phyloP scores from a whole-genome alignment of 305 asterid species.

The Solanum hybrid region DNA sequence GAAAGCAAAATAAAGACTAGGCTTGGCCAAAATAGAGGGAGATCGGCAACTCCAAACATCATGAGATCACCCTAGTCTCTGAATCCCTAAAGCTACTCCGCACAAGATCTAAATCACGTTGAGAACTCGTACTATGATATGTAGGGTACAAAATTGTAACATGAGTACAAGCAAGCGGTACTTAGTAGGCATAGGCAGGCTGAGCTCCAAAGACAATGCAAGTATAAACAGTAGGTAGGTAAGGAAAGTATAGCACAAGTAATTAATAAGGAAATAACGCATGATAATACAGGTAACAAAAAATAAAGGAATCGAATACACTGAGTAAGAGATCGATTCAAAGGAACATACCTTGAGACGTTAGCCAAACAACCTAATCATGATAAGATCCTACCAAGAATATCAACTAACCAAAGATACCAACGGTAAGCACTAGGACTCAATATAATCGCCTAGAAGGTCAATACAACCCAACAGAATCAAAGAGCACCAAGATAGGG shows the following conservation, averaged over 20 bases:
- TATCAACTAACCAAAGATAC: background rate
- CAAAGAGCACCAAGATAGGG: too few relatives aligned
- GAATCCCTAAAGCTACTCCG: background rate
- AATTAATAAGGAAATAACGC: background rate
- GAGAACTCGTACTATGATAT: background rate
- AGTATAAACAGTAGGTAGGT: background rate
- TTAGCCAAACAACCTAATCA: background rate
- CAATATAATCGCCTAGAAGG: background rate
- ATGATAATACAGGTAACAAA: background rate
- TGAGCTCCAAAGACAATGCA: background rate
- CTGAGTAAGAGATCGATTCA: background rate
- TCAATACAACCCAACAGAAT: background rate
- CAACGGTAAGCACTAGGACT: background rate
- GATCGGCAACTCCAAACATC: background rate
- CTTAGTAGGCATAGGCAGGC: too few relatives aligned
- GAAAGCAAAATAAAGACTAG: background rate
- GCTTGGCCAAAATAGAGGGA: background rate
- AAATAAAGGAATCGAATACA: background rate
- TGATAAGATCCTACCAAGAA: background rate
- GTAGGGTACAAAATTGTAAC: background rate
- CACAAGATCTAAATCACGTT: background rate
- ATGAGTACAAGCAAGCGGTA: background rate
- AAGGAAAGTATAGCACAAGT: background rate
- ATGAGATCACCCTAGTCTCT: background rate
- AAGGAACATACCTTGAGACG: background rate